Conservation (phyloP, 805 yeast genomes). For the Saccharomycopsis selenospora region DNA sequence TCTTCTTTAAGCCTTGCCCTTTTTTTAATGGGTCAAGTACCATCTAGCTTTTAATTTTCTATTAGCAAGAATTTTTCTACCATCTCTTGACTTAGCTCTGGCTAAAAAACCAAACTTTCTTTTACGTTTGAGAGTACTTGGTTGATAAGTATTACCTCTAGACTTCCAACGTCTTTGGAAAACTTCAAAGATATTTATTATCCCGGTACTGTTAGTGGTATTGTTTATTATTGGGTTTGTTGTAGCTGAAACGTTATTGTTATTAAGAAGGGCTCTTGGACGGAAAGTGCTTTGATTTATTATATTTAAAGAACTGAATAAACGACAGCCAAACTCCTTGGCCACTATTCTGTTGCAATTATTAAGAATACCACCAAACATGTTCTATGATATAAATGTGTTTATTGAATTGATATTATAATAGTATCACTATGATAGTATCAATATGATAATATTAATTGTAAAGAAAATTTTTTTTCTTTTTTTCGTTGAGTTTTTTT, state of each 20-base stretch:
- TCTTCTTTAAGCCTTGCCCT: too few species aligned
- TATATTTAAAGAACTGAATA: slow-evolving; percentile 18
- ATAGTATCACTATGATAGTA: too few species aligned
- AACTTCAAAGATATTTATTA: slow-evolving; percentile 29
- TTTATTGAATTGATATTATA: too few species aligned
- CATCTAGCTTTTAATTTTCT: slow-evolving; percentile 88
- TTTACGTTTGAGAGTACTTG: slow-evolving; percentile 83
- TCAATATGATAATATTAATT: too few species aligned
- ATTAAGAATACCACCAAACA: neutral
- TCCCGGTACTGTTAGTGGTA: slow-evolving; percentile 1
- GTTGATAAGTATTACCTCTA: slow-evolving; percentile 93
- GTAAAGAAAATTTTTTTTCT: too few species aligned
- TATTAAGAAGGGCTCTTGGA: slow-evolving; percentile 20
- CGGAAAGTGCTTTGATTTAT: too few species aligned
- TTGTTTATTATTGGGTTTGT: slow-evolving; percentile 23
- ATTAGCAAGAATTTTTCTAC: slow-evolving; percentile 70
- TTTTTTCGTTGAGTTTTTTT: too few species aligned
- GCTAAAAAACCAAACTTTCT: slow-evolving; percentile 86
- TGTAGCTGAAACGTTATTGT: slow-evolving; percentile 20
- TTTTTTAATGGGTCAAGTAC: slow-evolving; percentile 73
- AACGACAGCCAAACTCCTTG: slow-evolving; percentile 22
- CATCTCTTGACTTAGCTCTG: slow-evolving; percentile 64
- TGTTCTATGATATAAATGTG: too few species aligned
- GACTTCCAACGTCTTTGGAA: slow-evolving; percentile 69
- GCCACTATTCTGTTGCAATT: neutral